phyloP scores from a whole-genome alignment of 2,329 filamentous ascomycete genomes.

The Fusarium secorum region DNA sequence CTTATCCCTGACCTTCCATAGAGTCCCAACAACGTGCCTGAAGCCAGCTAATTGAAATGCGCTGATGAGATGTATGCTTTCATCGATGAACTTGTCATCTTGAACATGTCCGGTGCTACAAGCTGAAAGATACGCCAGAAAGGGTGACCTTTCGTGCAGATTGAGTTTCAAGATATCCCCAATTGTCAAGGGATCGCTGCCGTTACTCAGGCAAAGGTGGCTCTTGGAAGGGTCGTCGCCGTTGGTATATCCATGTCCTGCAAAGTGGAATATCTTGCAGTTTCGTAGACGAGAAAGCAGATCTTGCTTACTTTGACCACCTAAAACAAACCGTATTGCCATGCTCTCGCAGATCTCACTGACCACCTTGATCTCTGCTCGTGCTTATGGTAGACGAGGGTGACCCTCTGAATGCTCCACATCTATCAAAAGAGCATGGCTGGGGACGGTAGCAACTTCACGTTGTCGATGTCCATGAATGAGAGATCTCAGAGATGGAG shows the following conservation, averaged over 20 bases:
- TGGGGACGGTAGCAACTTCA: not conserved
- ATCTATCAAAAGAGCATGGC: not conserved
- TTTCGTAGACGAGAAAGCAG: not conserved
- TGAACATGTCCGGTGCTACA: not conserved
- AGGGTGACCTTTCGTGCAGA: not conserved
- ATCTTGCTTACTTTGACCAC: not conserved
- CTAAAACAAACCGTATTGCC: not conserved
- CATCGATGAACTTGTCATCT: not conserved
- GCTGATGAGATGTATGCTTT: constrained; percentile 2
- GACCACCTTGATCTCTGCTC: not conserved
- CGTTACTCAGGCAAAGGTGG: not conserved
- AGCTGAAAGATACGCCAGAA: not conserved
- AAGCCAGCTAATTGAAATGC: not conserved
- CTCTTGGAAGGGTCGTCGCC: not conserved
- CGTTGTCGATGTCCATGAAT: not conserved
- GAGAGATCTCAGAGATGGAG: not conserved
- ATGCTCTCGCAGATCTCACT: not conserved
- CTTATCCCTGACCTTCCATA: not conserved
- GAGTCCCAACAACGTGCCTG: not conserved
- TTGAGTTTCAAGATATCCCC: not conserved
- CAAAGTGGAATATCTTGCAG: constrained; percentile 1
- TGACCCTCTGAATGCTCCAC: not conserved
- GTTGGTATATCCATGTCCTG: not conserved
- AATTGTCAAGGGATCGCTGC: not conserved
- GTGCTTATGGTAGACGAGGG: not conserved